Evolutionary conservation across 345 rosid species (phyloP).

Genomic region (Linum lewisii): DNA sequence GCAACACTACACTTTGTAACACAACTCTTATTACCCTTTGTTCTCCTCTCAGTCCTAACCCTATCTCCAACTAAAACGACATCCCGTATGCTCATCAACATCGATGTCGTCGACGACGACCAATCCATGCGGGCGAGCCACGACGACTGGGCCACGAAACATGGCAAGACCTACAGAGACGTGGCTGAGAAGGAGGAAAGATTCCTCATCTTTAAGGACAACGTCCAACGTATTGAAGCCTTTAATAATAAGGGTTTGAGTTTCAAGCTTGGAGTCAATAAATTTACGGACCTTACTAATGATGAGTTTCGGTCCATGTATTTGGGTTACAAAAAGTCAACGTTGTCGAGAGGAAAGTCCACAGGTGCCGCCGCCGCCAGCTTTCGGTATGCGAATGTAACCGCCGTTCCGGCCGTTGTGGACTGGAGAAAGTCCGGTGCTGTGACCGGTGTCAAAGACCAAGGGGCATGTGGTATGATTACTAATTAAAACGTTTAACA

Average conservation of each 20-base stretch:
- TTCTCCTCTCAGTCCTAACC: neutral
- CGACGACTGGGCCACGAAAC: neutral
- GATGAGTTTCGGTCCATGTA: conserved; percentile 33
- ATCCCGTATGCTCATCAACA: neutral
- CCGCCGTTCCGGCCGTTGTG: conserved; percentile 16
- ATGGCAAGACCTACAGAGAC: conserved; percentile 9
- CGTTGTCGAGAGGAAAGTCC: neutral
- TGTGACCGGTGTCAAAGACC: conserved; percentile 30
- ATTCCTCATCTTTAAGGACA: conserved; percentile 31
- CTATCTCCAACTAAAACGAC: neutral
- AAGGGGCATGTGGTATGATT: conserved; percentile 35
- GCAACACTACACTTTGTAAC: too few relatives aligned
- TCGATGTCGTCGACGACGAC: neutral
- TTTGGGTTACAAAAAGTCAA: conserved; percentile 23
- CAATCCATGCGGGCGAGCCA: neutral
- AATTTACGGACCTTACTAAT: conserved; percentile 38
- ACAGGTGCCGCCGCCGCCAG: neutral
- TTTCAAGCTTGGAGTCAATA: conserved; percentile 29
- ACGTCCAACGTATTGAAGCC: conserved; percentile 27
- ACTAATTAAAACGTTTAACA: neutral
- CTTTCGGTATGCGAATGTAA: conserved; percentile 21
- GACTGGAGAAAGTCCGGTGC: conserved; percentile 44
- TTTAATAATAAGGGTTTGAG: conserved; percentile 24
- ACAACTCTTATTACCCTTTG: neutral
- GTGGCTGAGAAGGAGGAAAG: conserved; percentile 25